phyloP scores from a whole-genome alignment of 177 flowering plant species.

The Telopea speciosissima region DNA sequence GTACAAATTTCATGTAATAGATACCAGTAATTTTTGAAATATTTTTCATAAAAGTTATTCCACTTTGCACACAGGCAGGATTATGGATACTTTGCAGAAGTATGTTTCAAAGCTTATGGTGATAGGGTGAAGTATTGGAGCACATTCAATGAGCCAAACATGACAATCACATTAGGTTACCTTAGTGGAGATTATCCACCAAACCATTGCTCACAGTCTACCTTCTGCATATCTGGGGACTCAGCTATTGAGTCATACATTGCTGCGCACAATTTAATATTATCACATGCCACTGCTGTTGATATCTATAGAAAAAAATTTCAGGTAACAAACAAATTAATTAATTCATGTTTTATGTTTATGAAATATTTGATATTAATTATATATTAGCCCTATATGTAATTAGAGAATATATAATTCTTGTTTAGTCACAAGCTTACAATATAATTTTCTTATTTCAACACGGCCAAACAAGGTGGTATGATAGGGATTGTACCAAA shows the following conservation, averaged over 20 bases:
- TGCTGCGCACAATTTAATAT: slow-evolving; percentile 35
- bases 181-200: slow-evolving; percentile 37
- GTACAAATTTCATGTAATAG: too few species aligned
- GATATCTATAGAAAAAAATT: slow-evolving; percentile 28
- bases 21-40: too few species aligned
- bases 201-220: slow-evolving; percentile 46
- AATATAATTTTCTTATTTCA: background rate
- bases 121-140: slow-evolving; percentile 85
- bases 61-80: slow-evolving; percentile 35
- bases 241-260: slow-evolving; percentile 37
- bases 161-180: slow-evolving; percentile 32
- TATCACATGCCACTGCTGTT: slow-evolving; percentile 49
- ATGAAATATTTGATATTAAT: too few species aligned
- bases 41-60: background rate
- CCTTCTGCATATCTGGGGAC: slow-evolving; percentile 45
- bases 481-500: background rate
- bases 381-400: too few species aligned
- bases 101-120: slow-evolving; percentile 71
- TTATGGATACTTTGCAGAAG: slow-evolving; percentile 43
- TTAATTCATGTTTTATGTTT: too few species aligned
- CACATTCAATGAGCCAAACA: slow-evolving; percentile 72
- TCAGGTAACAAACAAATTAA: slow-evolving; percentile 26
- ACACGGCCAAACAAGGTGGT: background rate
- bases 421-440: too few species aligned
- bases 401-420: background rate